Evolutionary conservation across 495 filamentous ascomycete species (phyloP), one percentile per base, ranked within the genome.

Genomic region (Penicillium parvum): DNA sequence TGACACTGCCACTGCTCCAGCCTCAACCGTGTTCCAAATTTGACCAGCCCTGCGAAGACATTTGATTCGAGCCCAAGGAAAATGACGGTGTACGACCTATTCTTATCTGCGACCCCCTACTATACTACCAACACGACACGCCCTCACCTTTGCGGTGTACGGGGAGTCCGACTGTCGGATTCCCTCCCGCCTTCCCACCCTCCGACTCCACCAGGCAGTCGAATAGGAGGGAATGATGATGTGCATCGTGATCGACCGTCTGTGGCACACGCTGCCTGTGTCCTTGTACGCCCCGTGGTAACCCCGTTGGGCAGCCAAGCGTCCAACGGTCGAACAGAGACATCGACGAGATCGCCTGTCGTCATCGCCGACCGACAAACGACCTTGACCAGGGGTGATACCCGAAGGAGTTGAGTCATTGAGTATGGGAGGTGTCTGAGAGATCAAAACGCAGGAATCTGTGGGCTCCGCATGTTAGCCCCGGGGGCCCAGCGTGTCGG

Each of bases 401-500:
- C n/a, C n/a, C n/a, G n/a, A n/a, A n/a, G n/a, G n/a, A n/a, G n/a
- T n/a, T n/a, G n/a, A n/a, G n/a, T 48, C 27, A 32, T 43, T 43
- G 39, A 48, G 35, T 27, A 36, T 36, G 9, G 27, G 44, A 23
- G 29, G 27, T 35, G 19, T 29, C 35, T 10, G 15, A 44, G 27
- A 39, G 53, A 54, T 51, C 53, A 46, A 60, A 60, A 54, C 49
- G 47, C 57, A 48, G 25, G 46, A 53, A 60, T 58, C 49, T 45
- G 48, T 47, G 45, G 49, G 53, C 55, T 61, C 60, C 64, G 57
- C 52, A 58, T 49, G 39, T 42, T 45, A 43, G 52, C 56, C 55
- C 61, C 61, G 43, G 49, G 53, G 53, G 52, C 60, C 28, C 64
- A 43, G 44, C 33, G 51, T 53, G 54, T 58, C 56, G 56, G 60